These are phyloP conservation scores for Yamadazyma sp. DNA, from an alignment of 805 yeast genomes.

Conservation along the genomic window DNA sequence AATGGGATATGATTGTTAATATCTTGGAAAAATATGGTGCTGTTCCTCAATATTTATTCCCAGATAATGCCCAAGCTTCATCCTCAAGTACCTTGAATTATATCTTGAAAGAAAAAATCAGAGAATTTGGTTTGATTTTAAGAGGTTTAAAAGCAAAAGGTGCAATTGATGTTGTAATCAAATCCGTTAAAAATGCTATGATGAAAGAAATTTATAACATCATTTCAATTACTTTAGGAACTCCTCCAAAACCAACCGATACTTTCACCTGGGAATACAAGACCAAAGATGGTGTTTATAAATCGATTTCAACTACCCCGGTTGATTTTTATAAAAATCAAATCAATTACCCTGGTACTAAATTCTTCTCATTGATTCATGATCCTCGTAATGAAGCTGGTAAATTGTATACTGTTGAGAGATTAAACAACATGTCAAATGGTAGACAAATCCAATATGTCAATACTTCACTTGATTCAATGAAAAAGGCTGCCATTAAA, in stretches of 20 bases:
- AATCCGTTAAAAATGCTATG: slow-evolving; percentile 35
- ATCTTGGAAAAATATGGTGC: slow-evolving; percentile 76
- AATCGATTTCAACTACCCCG: slow-evolving; percentile 59
- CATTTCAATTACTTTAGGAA: slow-evolving; percentile 66
- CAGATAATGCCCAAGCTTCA: slow-evolving; percentile 61
- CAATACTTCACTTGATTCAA: slow-evolving; percentile 57
- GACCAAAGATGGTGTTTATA: slow-evolving; percentile 65
- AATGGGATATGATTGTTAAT: slow-evolving; percentile 79
- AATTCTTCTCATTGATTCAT: slow-evolving; percentile 65
- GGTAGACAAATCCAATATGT: slow-evolving; percentile 71
- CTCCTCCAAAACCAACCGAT: slow-evolving; percentile 73
- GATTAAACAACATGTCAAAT: slow-evolving; percentile 69
- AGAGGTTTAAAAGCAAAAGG: slow-evolving; percentile 46
- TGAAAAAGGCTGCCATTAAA: slow-evolving; percentile 61
- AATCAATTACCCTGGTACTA: slow-evolving; percentile 49
- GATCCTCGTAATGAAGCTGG: slow-evolving; percentile 78
- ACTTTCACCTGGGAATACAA: slow-evolving; percentile 70
- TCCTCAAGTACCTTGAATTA: slow-evolving; percentile 56
- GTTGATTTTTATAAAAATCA: slow-evolving; percentile 56
- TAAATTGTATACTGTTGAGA: slow-evolving; percentile 64
- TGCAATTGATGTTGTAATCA: slow-evolving; percentile 37
- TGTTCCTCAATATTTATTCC: slow-evolving; percentile 70
- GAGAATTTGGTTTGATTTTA: slow-evolving; percentile 74
- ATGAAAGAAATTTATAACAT: slow-evolving; percentile 63
- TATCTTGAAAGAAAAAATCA: slow-evolving; percentile 62